A percentile compares a stretch with the other conserved stretches of the same genome.
These are phyloP conservation scores for Lipomyces starkeyi DNA, from an alignment of 805 yeast genomes.

Conservation along the genomic window DNA sequence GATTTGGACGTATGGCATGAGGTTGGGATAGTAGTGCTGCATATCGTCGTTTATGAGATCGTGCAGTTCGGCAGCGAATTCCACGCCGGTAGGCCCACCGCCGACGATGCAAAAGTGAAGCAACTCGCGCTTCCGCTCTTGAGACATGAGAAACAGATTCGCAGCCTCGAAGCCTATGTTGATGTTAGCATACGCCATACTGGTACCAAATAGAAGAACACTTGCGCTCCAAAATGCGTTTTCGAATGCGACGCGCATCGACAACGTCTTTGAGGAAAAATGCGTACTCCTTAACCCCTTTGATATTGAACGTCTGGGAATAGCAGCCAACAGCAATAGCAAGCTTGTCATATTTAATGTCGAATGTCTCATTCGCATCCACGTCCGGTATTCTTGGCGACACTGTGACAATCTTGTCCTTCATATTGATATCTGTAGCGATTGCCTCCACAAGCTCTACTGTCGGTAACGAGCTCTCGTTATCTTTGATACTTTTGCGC, in stretches of 20 bases:
- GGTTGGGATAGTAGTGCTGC: constrained; percentile 60
- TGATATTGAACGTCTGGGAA: constrained; percentile 71
- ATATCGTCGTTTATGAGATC: constrained; percentile 70
- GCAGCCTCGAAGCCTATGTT: constrained; percentile 61
- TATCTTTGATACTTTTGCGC: background rate
- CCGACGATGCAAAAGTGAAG: constrained; percentile 72
- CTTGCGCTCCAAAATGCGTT: constrained; percentile 53
- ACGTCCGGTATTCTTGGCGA: constrained; percentile 24
- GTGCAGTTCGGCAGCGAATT: constrained; percentile 71
- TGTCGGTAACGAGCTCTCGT: constrained; percentile 11
- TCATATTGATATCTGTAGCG: constrained; percentile 24
- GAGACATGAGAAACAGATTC: constrained; percentile 66
- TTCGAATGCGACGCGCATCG: constrained; percentile 63
- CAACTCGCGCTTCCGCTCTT: constrained; percentile 63
- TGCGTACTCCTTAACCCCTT: constrained; percentile 62
- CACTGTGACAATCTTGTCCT: constrained; percentile 17
- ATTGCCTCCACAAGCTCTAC: constrained; percentile 30
- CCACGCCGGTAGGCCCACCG: constrained; percentile 79
- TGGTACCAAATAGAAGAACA: background rate
- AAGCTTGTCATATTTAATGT: constrained; percentile 70
- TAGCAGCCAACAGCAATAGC: constrained; percentile 72
- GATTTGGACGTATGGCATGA: constrained; percentile 67
- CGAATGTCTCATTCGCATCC: constrained; percentile 47
- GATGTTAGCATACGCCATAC: background rate
- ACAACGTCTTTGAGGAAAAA: constrained; percentile 67